Base-by-base conservation (phyloP, 768 basidiomycete genomes). In the Myochromella boudieri region DNA sequence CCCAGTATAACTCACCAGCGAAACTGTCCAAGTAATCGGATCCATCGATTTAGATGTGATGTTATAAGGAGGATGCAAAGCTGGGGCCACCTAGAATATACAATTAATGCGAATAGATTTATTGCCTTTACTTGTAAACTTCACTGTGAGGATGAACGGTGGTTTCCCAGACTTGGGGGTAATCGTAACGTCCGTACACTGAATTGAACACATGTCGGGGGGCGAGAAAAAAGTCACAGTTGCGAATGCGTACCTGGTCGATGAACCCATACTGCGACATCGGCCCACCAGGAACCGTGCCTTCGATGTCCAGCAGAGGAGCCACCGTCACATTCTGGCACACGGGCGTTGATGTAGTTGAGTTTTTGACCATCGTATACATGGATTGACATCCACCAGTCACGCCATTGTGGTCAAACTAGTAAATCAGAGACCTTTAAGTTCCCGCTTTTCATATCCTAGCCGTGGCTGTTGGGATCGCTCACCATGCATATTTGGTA, bases 401-500 rank as follows among this genome's bases (percentile, higher is more conserved):
- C 8, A 68, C 61, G 6, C 77, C 77, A 27, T 68, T 69, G 6
- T 53, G 62, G 48, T 75, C 79, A 55, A 70, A 74, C 78, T 80
- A 27, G 26, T n/a, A 34, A 6, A 34, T 6, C 6, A 36, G 7
- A 32, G 15, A 27, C 0, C 37, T 18, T 54, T 29, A 49, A 38
- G 42, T n/a, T 44, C 37, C 4, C 10, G 25, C 15, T 25, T 4
- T 14, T 34, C 33, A 34, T 14, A 17, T 5, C n/a, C 5, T 34
- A 12, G 6, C 33, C 33, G 14, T 8, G 29, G 9, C n/a, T 8
- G 29, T 7, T 34, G n/a, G 24, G 33, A 22, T 14, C 25, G 27
- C 60, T 27, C 44, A 79, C 78, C 78, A 81, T 79, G 68, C 79
- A 81, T 49, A 79, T 76, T 58, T 81, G 77, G 60, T 78, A 81